Percentiles rank a stretch among this genome's conserved stretches.
phyloP scores from a whole-genome alignment of 2,329 filamentous ascomycete genomes.

The Penicillium occitanis region DNA sequence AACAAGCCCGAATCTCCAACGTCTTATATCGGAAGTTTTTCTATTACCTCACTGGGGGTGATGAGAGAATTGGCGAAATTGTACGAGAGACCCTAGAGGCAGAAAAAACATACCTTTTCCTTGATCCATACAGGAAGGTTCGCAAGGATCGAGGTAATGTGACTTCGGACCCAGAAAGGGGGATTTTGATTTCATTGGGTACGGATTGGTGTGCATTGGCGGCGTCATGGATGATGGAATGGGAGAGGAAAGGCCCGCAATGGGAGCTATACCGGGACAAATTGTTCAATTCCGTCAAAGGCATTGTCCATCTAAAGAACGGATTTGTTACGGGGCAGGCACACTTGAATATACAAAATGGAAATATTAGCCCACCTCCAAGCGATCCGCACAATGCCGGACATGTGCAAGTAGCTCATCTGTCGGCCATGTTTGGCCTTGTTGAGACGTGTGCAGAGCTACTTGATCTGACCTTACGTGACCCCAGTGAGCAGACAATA shows the following conservation, averaged over 20 bases:
- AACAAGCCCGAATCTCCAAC: slow-evolving; percentile 62
- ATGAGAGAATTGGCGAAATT: slow-evolving; percentile 58
- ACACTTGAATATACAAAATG: slow-evolving; percentile 52
- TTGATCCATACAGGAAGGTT: slow-evolving; percentile 62
- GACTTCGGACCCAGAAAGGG: slow-evolving; percentile 45
- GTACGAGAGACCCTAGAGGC: slow-evolving; percentile 54
- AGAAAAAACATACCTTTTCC: slow-evolving; percentile 53
- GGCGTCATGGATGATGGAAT: slow-evolving; percentile 59
- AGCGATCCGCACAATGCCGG: slow-evolving; percentile 55
- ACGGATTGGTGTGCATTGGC: slow-evolving; percentile 62
- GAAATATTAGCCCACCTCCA: slow-evolving; percentile 54
- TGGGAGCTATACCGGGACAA: slow-evolving; percentile 56
- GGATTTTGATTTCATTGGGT: slow-evolving; percentile 54
- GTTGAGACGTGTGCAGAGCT: slow-evolving; percentile 59
- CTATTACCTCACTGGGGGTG: slow-evolving; percentile 57
- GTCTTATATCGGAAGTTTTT: slow-evolving; percentile 59
- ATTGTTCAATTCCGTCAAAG: slow-evolving; percentile 50
- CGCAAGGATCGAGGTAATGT: slow-evolving; percentile 50
- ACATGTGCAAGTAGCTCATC: slow-evolving; percentile 54
- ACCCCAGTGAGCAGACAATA: slow-evolving; percentile 26
- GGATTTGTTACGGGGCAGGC: slow-evolving; percentile 60
- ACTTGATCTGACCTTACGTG: slow-evolving; percentile 50
- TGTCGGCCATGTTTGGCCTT: slow-evolving; percentile 60
- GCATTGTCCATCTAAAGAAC: slow-evolving; percentile 57
- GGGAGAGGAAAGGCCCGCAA: slow-evolving; percentile 56